Percentiles rank a stretch among this genome's conserved stretches.
phyloP scores from a whole-genome alignment of 2,329 filamentous ascomycete species.

The Colletotrichum magnum region DNA sequence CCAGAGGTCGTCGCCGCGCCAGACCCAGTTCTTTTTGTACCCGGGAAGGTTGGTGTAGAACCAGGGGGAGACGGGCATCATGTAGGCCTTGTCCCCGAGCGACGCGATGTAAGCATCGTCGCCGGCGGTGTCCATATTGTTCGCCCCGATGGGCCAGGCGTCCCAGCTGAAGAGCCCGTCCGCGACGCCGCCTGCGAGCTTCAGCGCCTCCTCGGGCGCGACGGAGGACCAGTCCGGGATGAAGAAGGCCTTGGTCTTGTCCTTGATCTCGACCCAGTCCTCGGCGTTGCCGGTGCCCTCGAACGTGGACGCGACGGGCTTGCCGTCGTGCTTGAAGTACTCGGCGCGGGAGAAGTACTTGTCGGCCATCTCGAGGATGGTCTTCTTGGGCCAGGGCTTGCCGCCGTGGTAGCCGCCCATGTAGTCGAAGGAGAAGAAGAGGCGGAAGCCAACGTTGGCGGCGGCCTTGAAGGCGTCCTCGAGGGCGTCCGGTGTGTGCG shows the following conservation, averaged over 20 bases:
- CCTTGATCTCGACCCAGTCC: conserved; percentile 61
- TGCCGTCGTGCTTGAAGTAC: conserved; percentile 45
- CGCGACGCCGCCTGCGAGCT: conserved; percentile 38
- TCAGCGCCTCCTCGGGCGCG: conserved; percentile 46
- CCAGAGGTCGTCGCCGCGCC: conserved; percentile 74
- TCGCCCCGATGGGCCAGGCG: conserved; percentile 52
- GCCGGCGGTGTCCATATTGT: conserved; percentile 38
- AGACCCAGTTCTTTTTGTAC: conserved; percentile 74
- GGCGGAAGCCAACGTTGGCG: conserved; percentile 44
- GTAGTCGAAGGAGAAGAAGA: conserved; percentile 52
- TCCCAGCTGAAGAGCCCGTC: conserved; percentile 56
- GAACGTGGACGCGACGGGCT: conserved; percentile 58
- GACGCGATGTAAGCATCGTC: conserved; percentile 42
- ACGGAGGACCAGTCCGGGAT: conserved; percentile 61
- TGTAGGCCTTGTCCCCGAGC: conserved; percentile 49
- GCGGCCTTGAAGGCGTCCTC: conserved; percentile 38
- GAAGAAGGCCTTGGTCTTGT: conserved; percentile 55
- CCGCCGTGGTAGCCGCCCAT: conserved; percentile 42
- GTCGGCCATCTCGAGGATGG: conserved; percentile 28
- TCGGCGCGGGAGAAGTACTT: conserved; percentile 32
- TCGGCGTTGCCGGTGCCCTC: conserved; percentile 57
- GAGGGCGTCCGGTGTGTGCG: conserved; percentile 24
- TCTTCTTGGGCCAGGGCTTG: conserved; percentile 41
- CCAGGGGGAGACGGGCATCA: conserved; percentile 72
- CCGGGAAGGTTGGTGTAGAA: conserved; percentile 71